Base-by-base conservation (phyloP, 108 stramenopile genomes). In the Schizochytrium sp. region DNA sequence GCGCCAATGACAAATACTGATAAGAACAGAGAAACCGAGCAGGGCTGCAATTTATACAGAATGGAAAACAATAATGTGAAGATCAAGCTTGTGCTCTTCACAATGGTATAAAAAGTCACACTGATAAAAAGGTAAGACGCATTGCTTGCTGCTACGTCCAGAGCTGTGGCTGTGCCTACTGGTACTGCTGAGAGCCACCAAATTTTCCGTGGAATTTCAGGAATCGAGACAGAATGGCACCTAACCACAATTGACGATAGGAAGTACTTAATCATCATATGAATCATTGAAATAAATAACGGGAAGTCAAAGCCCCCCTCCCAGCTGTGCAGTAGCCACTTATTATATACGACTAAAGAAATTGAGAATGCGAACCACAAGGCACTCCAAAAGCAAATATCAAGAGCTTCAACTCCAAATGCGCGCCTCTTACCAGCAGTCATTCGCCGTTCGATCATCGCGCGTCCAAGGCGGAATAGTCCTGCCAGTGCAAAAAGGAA, bases 291-390 rank as follows among this genome's bases (percentile, higher is more conserved):
- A 38, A 89, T 89, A 2, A 88, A 42, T 4, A 90, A 61, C 10
- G 90, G 90, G 83, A 90, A 90, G 60, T 88, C 40, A 50, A 90
- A 90, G 41, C 90, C 90, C n/a, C 90, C 90, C 46, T 72, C 46
- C 72, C 83, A 89, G 44, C 42, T 44, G 76, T 87, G 87, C 89
- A 89, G 53, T 7, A 89, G 46, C 89, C 89, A 89, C 58, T 89
- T 89, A 50, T 89, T 89, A 58, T 87, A 89, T 8, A 89, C 41
- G 40, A 87, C 87, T 40, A 89, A 55, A 38, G 87, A 87, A 49
- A 89, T 45, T 15, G 87, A 87, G 46, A 89, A 87, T 7, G 46
- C 47, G 56, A 87, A 89, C 89, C 89, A 89, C 50, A 89, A 57
- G 4, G 57, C 42, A 49, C 38, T 46, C 76, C 76, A 83, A 44